Evolutionary conservation across 2,329 filamentous ascomycete species (phyloP), one percentile per base, ranked within the genome.

Genomic region (Aspergillus carbonarius): DNA sequence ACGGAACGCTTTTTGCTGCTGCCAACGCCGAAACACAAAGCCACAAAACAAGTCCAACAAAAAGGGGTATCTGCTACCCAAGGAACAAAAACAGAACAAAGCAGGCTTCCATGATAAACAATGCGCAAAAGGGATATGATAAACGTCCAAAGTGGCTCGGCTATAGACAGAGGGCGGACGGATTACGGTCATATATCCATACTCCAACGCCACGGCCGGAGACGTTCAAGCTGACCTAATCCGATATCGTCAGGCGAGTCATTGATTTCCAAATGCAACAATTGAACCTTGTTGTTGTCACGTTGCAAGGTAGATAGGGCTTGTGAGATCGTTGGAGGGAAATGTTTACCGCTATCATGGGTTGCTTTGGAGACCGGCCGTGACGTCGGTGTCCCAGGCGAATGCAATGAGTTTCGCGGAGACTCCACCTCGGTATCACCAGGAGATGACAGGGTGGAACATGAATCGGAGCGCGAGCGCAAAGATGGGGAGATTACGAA

Each of bases 181-280:
- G 27, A n/a, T 30, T 18, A 30, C 17, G 30, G 50, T 70, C 68
- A 78, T 39, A 78, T 72, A 59, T 78, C 75, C 74, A 78, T 78
- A 61, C 76, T 78, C 76, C 76, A 78, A 60, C 76, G 71, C 68
- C 71, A 77, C 12, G 74, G 75, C 32, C 72, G 72, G 52, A 75
- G 64, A 37, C 66, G 68, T 57, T 73, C 67, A 20, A 74, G 62
- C 55, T 74, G 68, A 46, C 72, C 71, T 30, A 72, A 54, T 13
- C 60, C 68, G 20, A 74, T 60, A 39, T 73, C 70, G 39, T 71
- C 68, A 51, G 66, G 60, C 18, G 55, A 20, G 7, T 75, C 72
- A 51, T 71, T 74, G 55, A 76, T 70, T 65, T 76, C 73, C 51
- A 76, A 37, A 20, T 74, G 74, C 15, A 75, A 54, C 37, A 74